Evolutionary conservation across 1,139 yeast species (phyloP).

Genomic region (Debaryomyces sp.): DNA sequence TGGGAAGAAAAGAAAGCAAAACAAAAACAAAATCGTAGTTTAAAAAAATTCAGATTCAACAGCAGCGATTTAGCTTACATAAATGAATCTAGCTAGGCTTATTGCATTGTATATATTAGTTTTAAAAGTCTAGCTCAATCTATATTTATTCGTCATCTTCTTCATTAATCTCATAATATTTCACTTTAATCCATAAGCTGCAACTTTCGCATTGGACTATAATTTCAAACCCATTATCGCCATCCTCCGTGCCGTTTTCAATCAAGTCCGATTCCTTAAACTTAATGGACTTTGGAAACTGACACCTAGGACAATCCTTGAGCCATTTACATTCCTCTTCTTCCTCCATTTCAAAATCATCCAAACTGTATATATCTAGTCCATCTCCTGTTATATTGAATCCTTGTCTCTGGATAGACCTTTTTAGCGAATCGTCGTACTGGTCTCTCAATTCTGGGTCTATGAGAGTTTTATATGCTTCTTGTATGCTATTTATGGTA

Average conservation of each 20-base stretch:
- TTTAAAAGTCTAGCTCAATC: neutral
- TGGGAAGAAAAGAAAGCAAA: conserved; percentile 27
- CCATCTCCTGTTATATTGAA: conserved; percentile 62
- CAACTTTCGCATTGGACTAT: conserved; percentile 80
- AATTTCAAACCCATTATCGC: conserved; percentile 63
- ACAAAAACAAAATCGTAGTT: neutral
- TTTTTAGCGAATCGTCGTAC: conserved; percentile 52
- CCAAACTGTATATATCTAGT: conserved; percentile 64
- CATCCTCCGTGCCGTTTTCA: conserved; percentile 49
- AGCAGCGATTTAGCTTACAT: neutral
- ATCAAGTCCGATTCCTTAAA: conserved; percentile 64
- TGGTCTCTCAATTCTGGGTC: conserved; percentile 38
- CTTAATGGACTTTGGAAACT: conserved; percentile 52
- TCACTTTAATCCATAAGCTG: conserved; percentile 80
- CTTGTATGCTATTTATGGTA: conserved; percentile 48
- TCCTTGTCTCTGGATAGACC: conserved; percentile 48
- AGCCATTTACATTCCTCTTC: conserved; percentile 35
- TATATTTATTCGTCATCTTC: conserved; percentile 1
- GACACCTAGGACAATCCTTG: conserved; percentile 76
- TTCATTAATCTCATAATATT: conserved; percentile 49
- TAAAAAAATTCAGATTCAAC: neutral
- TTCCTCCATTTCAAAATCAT: conserved; percentile 51
- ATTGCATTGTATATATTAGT: conserved; percentile 1
- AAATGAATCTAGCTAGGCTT: neutral
- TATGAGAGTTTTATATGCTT: conserved; percentile 60